These are phyloP conservation scores for Biancaea sappan DNA, from an alignment of 306 rosid genomes.

Conservation along the genomic window DNA sequence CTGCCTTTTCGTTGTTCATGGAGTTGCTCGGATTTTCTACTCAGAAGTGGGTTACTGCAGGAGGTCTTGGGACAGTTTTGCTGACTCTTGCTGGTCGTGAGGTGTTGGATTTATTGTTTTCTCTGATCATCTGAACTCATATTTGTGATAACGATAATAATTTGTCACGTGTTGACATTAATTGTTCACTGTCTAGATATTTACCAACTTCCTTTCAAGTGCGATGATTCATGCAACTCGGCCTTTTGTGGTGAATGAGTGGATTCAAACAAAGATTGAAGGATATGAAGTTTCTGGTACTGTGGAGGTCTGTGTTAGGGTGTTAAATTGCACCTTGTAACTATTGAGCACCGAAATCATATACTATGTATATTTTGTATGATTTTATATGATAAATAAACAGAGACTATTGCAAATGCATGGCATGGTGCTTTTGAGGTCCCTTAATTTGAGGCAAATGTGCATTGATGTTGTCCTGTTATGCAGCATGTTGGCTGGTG, in stretches of 20 bases:
- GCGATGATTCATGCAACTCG: conserved; percentile 97
- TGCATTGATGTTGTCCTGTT: conserved; percentile 37
- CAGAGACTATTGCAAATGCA: conserved; percentile 8
- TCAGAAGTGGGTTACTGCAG: conserved; percentile 95
- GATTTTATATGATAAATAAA: conserved; percentile 2
- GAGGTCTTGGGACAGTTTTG: conserved; percentile 98
- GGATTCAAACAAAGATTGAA: conserved; percentile 96
- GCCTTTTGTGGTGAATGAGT: conserved; percentile 87
- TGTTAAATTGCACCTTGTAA: conserved; percentile 30
- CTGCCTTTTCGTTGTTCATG: conserved; percentile 90
- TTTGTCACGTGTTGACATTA: conserved; percentile 29
- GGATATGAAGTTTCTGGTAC: conserved; percentile 98
- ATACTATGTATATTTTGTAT: conserved; percentile 12
- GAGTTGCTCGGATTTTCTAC: conserved; percentile 96
- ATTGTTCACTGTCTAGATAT: conserved; percentile 59
- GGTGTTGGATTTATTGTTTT: conserved; percentile 48
- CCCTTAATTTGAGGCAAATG: neutral
- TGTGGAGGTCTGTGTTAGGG: conserved; percentile 75
- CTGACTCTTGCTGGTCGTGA: conserved; percentile 98
- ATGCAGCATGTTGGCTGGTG: conserved; percentile 99
- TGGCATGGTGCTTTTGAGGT: conserved; percentile 26
- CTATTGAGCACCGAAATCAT: conserved; percentile 17
- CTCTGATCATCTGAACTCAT: conserved; percentile 9
- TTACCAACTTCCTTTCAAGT: conserved; percentile 96
- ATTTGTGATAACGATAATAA: conserved; percentile 13